Evolutionary conservation across 306 rosid species (phyloP), one percentile per base, ranked within the genome.

Genomic region (Quercus dentata): DNA sequence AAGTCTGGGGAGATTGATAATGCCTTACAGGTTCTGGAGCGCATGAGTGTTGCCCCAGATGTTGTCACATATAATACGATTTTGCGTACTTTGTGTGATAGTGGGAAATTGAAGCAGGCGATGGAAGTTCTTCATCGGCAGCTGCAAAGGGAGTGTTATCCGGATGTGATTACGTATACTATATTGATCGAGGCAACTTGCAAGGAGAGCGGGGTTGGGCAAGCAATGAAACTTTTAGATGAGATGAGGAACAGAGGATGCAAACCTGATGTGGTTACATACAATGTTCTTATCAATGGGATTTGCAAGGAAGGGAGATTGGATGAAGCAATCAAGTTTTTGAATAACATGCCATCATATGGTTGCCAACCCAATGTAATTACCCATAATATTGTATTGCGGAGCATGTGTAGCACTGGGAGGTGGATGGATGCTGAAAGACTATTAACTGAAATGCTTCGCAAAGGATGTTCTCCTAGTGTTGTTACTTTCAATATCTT

Each of bases 401-500:
- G 98, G 51, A 91, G 97, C 80, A 83, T 96, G 94, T 96, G 98
- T 80, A 87, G 98, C 79, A 96, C 97, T 0, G 94, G 94, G 35
- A 85, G 99, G 86, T 96, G 98, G 98, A 88, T 85, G 97, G 98
- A 93, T 85, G 97, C 97, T 9, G 98, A 93, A 81, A 93, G 77
- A 72, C 84, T 96, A 15, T 56, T 96, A 75, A 59, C 87, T 8
- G 97, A 96, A 41, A 93, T 96, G 99, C 87, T 91, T 72, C 84
- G 88, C 4, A 91, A 87, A 86, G 98, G 98, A 8, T 93, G 96
- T 79, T 82, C 99, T 74, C 99, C 98, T 11, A 93, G 97, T 83
- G 98, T 93, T 70, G 99, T 96, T 41, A 96, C 99, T 85, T 96
- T 96, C 90, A 96, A 96, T 77, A 96, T 93, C 78, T 88, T 96